Percentiles rank a stretch among this genome's conserved stretches.
Conservation (phyloP, 345 rosid genomes). For the Mercurialis annua region DNA sequence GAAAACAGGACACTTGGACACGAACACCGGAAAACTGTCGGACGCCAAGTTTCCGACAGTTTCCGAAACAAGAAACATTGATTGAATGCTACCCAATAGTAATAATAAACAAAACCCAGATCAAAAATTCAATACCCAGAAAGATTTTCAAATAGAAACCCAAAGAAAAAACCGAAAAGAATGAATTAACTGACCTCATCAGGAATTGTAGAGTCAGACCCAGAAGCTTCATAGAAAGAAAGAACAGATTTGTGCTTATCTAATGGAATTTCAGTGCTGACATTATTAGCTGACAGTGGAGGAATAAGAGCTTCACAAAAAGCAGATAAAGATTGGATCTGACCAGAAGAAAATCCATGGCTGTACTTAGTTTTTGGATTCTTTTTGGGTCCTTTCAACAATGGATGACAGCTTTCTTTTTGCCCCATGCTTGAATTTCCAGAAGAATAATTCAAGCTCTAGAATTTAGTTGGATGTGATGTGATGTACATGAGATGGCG, state of each 20-base stretch:
- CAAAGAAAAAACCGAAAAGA: not conserved
- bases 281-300: conserved; percentile 33
- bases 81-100: no score
- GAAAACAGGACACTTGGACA: no score
- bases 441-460: not conserved
- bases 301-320: conserved; percentile 65
- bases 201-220: conserved; percentile 51
- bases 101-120: not conserved
- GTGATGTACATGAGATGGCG: no score
- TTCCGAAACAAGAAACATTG: no score
- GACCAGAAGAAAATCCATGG: conserved; percentile 67
- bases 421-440: conserved; percentile 6
- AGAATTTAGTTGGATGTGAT: not conserved
- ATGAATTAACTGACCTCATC: conserved; percentile 49
- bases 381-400: conserved; percentile 45
- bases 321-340: conserved; percentile 59
- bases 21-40: no score
- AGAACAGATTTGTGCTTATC: conserved; percentile 28
- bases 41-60: no score
- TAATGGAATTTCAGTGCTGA: conserved; percentile 14
- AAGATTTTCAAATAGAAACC: not conserved
- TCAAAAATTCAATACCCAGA: not conserved
- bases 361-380: conserved; percentile 22
- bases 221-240: conserved; percentile 50
- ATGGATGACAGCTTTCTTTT: conserved; percentile 44